Evolutionary conservation across 1,284 basidiomycete species (phyloP).

Genomic region (Somion occarium): DNA sequence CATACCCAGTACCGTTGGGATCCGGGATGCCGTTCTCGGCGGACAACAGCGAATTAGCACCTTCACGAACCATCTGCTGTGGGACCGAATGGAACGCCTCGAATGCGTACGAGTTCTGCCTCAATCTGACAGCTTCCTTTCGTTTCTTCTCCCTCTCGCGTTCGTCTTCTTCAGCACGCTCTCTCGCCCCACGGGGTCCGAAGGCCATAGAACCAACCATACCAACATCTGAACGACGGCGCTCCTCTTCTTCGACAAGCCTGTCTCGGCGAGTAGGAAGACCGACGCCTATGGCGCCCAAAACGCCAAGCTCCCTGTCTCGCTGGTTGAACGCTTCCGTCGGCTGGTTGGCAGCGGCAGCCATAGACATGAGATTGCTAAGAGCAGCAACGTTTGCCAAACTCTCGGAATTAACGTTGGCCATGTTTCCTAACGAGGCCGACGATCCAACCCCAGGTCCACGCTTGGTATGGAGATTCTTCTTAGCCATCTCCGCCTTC

Average conservation of each 20-base stretch:
- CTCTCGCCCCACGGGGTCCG: constrained; percentile 47
- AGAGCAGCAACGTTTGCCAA: constrained; percentile 29
- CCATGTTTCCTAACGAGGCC: constrained; percentile 25
- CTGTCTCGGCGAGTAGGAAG: constrained; percentile 29
- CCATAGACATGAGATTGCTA: constrained; percentile 27
- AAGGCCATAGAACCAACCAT: constrained; percentile 27
- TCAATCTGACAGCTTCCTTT: constrained; percentile 40
- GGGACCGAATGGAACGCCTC: constrained; percentile 74
- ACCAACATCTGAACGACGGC: constrained; percentile 28
- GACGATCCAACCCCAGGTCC: constrained; percentile 62
- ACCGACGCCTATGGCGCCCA: constrained; percentile 46
- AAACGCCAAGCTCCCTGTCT: constrained; percentile 44
- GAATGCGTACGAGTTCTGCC: constrained; percentile 45
- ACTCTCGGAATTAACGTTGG: constrained; percentile 24
- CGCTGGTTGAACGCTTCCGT: constrained; percentile 35
- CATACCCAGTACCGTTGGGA: constrained; percentile 8
- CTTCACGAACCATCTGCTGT: constrained; percentile 34
- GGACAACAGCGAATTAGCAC: constrained; percentile 31
- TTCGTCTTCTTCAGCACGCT: constrained; percentile 63
- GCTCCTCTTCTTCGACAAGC: constrained; percentile 37
- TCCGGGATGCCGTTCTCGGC: constrained; percentile 24
- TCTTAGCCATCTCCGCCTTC: constrained; percentile 99
- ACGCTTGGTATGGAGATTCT: constrained; percentile 94
- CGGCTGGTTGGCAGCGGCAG: constrained; percentile 19
- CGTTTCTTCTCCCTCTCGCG: constrained; percentile 46